A percentile compares a stretch with the other conserved stretches of the same genome.
Evolutionary conservation across 2,329 filamentous ascomycete genomes (phyloP).

Genomic region (Ascomycota sp.): DNA sequence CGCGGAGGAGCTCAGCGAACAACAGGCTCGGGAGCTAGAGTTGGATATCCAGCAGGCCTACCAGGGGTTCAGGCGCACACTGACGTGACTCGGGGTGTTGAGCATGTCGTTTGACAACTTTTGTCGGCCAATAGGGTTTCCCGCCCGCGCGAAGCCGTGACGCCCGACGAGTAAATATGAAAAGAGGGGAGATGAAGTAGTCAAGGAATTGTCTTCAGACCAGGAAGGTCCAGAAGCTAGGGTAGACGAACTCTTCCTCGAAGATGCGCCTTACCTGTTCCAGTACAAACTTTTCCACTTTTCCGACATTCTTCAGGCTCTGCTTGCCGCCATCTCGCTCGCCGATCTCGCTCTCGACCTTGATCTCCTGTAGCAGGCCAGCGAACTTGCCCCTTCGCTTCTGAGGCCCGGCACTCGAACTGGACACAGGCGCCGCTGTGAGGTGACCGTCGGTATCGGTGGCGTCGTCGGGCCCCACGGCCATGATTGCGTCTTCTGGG

Average conservation of each 20-base stretch:
- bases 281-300: constrained; percentile 92
- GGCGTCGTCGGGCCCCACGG: constrained; percentile 32
- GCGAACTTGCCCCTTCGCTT: constrained; percentile 28
- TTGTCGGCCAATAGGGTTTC: too few relatives aligned
- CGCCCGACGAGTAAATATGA: too few relatives aligned
- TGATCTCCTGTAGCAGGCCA: constrained; percentile 70
- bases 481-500: constrained; percentile 69
- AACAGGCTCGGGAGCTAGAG: constrained; percentile 73
- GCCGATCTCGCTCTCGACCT: constrained; percentile 90
- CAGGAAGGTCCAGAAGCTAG: constrained; percentile 95
- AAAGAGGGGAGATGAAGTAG: too few relatives aligned
- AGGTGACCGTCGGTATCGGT: constrained; percentile 5
- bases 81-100: too few relatives aligned
- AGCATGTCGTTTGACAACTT: too few relatives aligned
- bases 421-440: constrained; percentile 1
- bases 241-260: constrained; percentile 96
- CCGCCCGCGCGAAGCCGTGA: neutral
- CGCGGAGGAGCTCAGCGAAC: constrained; percentile 70
- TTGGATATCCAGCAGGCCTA: constrained; percentile 91
- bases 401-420: constrained; percentile 4
- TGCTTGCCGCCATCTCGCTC: constrained; percentile 81
- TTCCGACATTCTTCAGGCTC: constrained; percentile 93
- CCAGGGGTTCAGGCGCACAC: constrained; percentile 70
- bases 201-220: too few relatives aligned
- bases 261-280: constrained; percentile 95